These are phyloP conservation scores for Alternaria brassicae DNA, from an alignment of 2,329 filamentous ascomycete species.

Conservation along the genomic window DNA sequence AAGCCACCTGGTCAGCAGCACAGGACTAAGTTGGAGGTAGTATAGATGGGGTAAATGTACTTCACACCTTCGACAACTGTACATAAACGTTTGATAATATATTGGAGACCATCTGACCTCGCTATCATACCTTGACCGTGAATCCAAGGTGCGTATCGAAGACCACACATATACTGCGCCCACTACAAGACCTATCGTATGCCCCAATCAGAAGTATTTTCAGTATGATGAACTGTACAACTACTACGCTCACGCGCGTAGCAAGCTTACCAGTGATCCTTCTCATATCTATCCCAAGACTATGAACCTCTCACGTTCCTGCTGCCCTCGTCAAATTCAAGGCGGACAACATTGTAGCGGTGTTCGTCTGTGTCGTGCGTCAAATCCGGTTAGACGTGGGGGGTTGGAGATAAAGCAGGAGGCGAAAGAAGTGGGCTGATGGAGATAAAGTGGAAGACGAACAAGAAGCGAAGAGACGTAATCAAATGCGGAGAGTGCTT, in stretches of 20 bases:
- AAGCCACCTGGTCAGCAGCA: background rate
- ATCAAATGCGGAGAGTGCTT: background rate
- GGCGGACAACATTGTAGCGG: constrained; percentile 22
- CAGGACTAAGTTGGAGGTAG: no score
- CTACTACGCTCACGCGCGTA: background rate
- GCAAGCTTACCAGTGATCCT: background rate
- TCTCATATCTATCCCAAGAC: background rate
- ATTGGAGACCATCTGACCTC: background rate
- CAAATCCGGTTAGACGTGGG: constrained; percentile 6
- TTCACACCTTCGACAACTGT: background rate
- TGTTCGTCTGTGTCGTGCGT: constrained; percentile 14
- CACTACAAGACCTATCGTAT: background rate
- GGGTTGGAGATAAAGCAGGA: constrained; percentile 9
- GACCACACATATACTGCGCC: background rate
- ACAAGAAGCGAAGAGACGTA: background rate
- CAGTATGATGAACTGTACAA: background rate
- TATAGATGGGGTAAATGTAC: background rate
- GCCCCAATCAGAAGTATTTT: no score
- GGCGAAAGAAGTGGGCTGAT: background rate
- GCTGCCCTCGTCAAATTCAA: constrained; percentile 27
- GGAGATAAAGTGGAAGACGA: background rate
- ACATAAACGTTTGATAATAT: background rate
- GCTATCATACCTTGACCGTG: background rate
- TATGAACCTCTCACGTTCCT: constrained; percentile 15
- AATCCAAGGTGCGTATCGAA: background rate